Evolutionary conservation across 345 rosid genomes (phyloP).

Genomic region (Lepidium didymum): DNA sequence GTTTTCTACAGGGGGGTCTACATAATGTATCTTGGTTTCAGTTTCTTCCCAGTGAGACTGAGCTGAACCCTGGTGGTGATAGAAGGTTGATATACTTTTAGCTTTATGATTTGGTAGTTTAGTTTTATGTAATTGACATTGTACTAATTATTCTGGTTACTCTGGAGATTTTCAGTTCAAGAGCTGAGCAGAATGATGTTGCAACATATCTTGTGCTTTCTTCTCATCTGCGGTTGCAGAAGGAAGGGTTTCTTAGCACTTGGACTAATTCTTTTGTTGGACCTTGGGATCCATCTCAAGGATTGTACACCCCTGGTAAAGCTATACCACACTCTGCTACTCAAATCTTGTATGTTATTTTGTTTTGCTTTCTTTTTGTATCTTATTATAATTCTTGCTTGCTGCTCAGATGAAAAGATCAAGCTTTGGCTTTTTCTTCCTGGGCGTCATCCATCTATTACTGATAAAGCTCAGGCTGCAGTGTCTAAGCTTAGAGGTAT

Average conservation of each 20-base stretch:
- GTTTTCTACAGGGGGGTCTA: constrained; percentile 65
- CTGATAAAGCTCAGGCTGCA: constrained; percentile 73
- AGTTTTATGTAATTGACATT: neutral
- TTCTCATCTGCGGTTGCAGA: constrained; percentile 80
- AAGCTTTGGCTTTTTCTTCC: constrained; percentile 99
- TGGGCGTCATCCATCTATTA: constrained; percentile 62
- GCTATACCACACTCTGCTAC: neutral
- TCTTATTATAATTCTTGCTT: neutral
- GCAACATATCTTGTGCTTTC: constrained; percentile 80
- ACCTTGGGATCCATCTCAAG: constrained; percentile 99
- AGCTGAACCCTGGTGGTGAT: constrained; percentile 57
- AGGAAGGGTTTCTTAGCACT: constrained; percentile 78
- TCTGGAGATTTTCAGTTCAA: constrained; percentile 41
- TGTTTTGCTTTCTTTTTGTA: neutral
- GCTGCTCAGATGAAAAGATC: constrained; percentile 75
- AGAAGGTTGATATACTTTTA: constrained; percentile 46
- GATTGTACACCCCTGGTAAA: constrained; percentile 92
- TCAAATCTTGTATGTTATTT: neutral
- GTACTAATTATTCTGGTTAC: neutral
- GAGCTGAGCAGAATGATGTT: constrained; percentile 77
- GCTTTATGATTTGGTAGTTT: neutral
- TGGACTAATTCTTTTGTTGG: constrained; percentile 99
- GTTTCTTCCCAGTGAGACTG: constrained; percentile 83
- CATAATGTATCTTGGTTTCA: constrained; percentile 94
- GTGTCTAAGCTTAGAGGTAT: constrained; percentile 83